Conservation (phyloP, 345 rosid genomes). For the Schrenkiella parvula region DNA sequence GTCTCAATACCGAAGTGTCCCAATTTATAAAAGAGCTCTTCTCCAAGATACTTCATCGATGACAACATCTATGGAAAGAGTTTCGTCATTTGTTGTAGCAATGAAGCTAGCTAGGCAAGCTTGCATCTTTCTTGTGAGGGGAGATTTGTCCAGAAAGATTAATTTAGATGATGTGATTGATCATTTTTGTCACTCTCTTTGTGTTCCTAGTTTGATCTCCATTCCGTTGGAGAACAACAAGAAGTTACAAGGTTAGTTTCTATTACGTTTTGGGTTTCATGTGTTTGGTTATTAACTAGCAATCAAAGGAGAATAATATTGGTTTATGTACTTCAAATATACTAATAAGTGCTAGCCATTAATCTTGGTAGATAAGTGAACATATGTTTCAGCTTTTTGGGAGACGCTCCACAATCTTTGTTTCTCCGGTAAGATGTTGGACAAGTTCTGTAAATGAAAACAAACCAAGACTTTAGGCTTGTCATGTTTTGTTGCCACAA, state of each 20-base stretch:
- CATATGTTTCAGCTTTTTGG: slow-evolving; percentile 8
- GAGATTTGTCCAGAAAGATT: neutral
- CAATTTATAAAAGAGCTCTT: too few relatives aligned
- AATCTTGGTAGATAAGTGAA: neutral
- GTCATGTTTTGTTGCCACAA: neutral
- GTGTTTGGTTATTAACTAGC: neutral
- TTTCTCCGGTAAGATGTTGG: slow-evolving; percentile 69
- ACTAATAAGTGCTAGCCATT: neutral
- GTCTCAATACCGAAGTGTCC: neutral
- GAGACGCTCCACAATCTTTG: slow-evolving; percentile 45
- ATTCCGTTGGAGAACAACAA: neutral
- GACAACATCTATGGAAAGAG: neutral
- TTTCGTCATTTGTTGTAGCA: neutral
- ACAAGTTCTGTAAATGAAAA: slow-evolving; percentile 52
- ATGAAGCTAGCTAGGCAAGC: neutral
- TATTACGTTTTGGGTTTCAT: neutral
- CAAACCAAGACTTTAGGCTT: neutral
- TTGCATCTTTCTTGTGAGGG: neutral
- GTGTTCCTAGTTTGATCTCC: neutral
- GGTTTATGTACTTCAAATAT: neutral
- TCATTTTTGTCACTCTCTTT: neutral
- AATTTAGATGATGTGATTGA: neutral
- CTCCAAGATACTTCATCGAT: neutral
- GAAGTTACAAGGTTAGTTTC: neutral
- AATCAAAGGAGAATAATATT: neutral